Percentiles rank a stretch among this genome's conserved stretches.
Evolutionary conservation across 164 flowering plant species (phyloP).

Genomic region (Annona cherimola): DNA sequence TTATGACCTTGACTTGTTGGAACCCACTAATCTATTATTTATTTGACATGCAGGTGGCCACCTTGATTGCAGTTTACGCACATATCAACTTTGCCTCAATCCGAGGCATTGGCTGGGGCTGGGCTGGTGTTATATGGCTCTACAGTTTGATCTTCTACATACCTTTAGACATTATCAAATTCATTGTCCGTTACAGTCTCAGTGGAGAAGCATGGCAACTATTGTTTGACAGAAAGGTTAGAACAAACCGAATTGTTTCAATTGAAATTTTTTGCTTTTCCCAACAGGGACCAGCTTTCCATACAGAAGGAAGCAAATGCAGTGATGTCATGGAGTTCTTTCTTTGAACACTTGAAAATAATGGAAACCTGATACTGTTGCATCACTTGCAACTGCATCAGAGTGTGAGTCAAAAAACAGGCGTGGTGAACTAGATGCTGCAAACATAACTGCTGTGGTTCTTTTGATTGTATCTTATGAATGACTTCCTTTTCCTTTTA

Average conservation of each 20-base stretch:
- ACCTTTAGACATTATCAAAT: conserved; percentile 74
- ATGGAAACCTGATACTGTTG: not conserved
- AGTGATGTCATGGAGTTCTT: not conserved
- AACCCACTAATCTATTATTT: not conserved
- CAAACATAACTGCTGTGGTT: not conserved
- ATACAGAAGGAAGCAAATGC: not conserved
- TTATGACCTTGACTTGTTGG: not conserved
- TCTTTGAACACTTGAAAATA: not conserved
- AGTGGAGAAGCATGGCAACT: conserved; percentile 87
- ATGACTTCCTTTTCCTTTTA: not conserved
- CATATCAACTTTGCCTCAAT: conserved; percentile 63
- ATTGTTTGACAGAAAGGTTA: conserved; percentile 74
- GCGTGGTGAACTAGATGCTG: not conserved
- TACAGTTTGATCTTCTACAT: conserved; percentile 68
- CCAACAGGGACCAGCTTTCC: not conserved
- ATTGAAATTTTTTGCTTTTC: not conserved
- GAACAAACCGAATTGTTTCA: conserved; percentile 1
- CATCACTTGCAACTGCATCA: not conserved
- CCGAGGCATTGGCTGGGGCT: conserved; percentile 81
- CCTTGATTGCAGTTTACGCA: conserved; percentile 75
- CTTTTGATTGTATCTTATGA: not conserved
- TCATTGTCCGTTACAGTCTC: conserved; percentile 59
- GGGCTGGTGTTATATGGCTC: conserved; percentile 83
- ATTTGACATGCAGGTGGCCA: conserved; percentile 48
- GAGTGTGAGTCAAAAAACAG: not conserved